phyloP scores from a whole-genome alignment of 2,329 filamentous ascomycete species.

The Talaromyces sp. region DNA sequence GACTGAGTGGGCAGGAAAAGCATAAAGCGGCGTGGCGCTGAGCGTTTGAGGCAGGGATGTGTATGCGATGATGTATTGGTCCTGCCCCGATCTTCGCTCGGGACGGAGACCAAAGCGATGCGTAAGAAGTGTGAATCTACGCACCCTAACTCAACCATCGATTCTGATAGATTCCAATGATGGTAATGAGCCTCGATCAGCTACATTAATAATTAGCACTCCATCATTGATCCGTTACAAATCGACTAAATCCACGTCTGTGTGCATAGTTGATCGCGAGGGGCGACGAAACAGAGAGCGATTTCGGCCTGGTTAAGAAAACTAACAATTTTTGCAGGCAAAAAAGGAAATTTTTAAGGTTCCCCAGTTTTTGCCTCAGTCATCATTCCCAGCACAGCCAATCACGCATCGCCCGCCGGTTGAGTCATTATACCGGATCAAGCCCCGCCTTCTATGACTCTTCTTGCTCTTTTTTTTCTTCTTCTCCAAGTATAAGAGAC shows the following conservation, averaged over 20 bases:
- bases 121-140: not conserved
- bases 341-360: slow-evolving; percentile 15
- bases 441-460: slow-evolving; percentile 16
- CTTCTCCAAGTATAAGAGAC: slow-evolving; percentile 1
- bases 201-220: not conserved
- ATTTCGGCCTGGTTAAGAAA: slow-evolving; percentile 7
- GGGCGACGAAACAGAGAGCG: not conserved
- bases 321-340: not conserved
- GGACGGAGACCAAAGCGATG: not conserved
- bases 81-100: not conserved
- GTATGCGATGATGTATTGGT: not conserved
- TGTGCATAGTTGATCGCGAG: not conserved
- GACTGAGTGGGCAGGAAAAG: not conserved
- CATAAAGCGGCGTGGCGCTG: not conserved
- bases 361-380: slow-evolving; percentile 18
- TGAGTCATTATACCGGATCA: slow-evolving; percentile 16
- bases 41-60: not conserved
- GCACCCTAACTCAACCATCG: not conserved
- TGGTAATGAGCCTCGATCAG: not conserved
- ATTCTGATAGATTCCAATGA: not conserved
- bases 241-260: not conserved
- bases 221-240: not conserved
- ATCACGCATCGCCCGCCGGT: not conserved
- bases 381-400: not conserved
- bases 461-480: slow-evolving; percentile 9